Evolutionary conservation across 2,329 filamentous ascomycete species (phyloP).

Genomic region (Phaeophleospora eucalypticola): DNA sequence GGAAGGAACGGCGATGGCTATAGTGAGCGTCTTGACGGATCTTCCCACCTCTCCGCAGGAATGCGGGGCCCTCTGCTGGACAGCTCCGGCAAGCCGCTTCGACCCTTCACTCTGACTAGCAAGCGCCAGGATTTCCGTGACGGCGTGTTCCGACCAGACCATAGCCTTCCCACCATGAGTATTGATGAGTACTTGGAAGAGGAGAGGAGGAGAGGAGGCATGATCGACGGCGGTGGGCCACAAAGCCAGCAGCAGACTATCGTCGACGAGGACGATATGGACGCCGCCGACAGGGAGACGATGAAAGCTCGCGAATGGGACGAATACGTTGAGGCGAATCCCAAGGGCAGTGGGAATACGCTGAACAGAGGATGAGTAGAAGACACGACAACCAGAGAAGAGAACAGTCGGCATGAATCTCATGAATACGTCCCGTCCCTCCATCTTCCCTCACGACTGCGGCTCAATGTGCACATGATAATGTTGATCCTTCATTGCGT

Average conservation of each 20-base stretch:
- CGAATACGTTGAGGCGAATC: slow-evolving; percentile 86
- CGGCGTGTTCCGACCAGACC: slow-evolving; percentile 83
- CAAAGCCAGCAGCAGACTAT: slow-evolving; percentile 64
- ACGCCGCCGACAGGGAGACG: slow-evolving; percentile 83
- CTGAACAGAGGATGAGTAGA: slow-evolving; percentile 64
- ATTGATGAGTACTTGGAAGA: slow-evolving; percentile 98
- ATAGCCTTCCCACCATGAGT: slow-evolving; percentile 93
- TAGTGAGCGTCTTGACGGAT: slow-evolving; percentile 69
- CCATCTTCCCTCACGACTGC: background rate
- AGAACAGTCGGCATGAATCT: too few relatives aligned
- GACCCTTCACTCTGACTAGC: slow-evolving; percentile 82
- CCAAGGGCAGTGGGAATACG: slow-evolving; percentile 77
- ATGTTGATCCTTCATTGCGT: background rate
- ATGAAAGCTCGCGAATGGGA: slow-evolving; percentile 95
- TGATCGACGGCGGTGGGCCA: slow-evolving; percentile 86
- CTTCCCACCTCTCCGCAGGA: slow-evolving; percentile 49
- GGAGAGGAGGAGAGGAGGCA: slow-evolving; percentile 75
- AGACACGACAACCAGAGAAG: background rate
- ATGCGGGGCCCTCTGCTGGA: slow-evolving; percentile 66
- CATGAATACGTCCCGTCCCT: too few relatives aligned
- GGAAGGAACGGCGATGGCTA: slow-evolving; percentile 51
- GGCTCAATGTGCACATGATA: background rate
- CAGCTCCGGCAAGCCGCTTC: slow-evolving; percentile 74
- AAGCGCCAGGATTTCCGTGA: slow-evolving; percentile 66
- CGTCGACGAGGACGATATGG: slow-evolving; percentile 83